Conservation (phyloP, 345 rosid genomes). For the Brassica incana region DNA sequence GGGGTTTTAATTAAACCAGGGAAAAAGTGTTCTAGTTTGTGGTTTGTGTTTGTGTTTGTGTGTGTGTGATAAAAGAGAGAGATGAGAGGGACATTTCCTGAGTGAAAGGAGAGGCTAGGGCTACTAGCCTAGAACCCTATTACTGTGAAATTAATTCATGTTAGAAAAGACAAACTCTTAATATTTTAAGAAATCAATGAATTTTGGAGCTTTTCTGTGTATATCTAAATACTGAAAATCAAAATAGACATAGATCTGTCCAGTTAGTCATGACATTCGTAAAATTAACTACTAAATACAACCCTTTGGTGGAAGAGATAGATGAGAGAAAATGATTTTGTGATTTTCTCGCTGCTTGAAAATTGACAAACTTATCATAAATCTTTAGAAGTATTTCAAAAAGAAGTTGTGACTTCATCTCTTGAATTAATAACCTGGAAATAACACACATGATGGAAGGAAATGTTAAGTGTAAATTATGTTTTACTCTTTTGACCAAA, state of each 20-base stretch:
- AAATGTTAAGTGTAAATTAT: neutral
- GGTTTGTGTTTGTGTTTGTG: conserved; percentile 18
- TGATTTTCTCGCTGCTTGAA: neutral
- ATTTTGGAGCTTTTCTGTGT: conserved; percentile 18
- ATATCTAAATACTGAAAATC: neutral
- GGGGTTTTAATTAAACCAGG: conserved; percentile 32
- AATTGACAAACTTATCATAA: neutral
- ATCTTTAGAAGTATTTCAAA: neutral
- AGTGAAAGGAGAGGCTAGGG: conserved; percentile 41
- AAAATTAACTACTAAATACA: neutral
- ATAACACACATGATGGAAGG: neutral
- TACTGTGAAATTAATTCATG: conserved; percentile 36
- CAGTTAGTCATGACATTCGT: neutral
- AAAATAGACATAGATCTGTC: neutral
- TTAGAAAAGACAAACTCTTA: conserved; percentile 33
- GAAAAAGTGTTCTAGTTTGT: conserved; percentile 26
- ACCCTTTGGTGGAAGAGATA: neutral
- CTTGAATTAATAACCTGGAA: conserved; percentile 6
- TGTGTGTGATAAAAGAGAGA: conserved; percentile 22
- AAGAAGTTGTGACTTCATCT: neutral
- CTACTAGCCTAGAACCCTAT: conserved; percentile 51
- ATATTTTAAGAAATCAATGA: conserved; percentile 14
- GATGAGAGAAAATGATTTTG: neutral
- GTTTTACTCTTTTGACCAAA: neutral
- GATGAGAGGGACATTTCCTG: conserved; percentile 56